A percentile compares a stretch with the other conserved stretches of the same genome.
phyloP scores from a whole-genome alignment of 805 yeast genomes.

The Metschnikowia anglica region DNA sequence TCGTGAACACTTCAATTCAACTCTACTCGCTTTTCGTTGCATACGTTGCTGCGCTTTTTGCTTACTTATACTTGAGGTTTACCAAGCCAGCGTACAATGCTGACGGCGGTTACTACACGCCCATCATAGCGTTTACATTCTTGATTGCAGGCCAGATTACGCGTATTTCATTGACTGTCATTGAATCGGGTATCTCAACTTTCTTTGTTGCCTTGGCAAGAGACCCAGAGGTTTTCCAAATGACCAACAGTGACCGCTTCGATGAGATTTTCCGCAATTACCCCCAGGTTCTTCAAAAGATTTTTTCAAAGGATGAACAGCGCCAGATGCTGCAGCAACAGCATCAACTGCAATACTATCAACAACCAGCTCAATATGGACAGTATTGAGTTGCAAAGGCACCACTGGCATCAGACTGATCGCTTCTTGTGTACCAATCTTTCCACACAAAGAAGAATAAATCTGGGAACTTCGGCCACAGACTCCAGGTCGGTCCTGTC shows the following conservation, averaged over 20 bases:
- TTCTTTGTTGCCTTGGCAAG: conserved; percentile 80
- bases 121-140: conserved; percentile 71
- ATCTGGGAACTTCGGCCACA: no score
- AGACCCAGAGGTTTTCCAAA: conserved; percentile 80
- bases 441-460: no score
- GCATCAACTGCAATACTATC: conserved; percentile 14
- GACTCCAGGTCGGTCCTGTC: no score
- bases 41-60: conserved; percentile 55
- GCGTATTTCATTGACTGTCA: conserved; percentile 67
- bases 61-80: conserved; percentile 63
- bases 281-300: conserved; percentile 64
- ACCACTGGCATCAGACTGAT: no score
- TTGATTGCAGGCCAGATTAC: conserved; percentile 75
- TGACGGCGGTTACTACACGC: conserved; percentile 62
- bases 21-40: conserved; percentile 73
- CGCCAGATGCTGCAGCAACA: conserved; percentile 12
- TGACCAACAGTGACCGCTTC: conserved; percentile 65
- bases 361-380: conserved; percentile 16
- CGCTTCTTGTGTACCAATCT: no score
- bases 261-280: conserved; percentile 63
- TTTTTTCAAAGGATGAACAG: conserved; percentile 19
- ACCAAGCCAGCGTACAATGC: conserved; percentile 67
- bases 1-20: conserved; percentile 75
- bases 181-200: conserved; percentile 79
- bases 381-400: conserved; percentile 2